Evolutionary conservation across 306 rosid species (phyloP).

Genomic region (Lablab purpureus): DNA sequence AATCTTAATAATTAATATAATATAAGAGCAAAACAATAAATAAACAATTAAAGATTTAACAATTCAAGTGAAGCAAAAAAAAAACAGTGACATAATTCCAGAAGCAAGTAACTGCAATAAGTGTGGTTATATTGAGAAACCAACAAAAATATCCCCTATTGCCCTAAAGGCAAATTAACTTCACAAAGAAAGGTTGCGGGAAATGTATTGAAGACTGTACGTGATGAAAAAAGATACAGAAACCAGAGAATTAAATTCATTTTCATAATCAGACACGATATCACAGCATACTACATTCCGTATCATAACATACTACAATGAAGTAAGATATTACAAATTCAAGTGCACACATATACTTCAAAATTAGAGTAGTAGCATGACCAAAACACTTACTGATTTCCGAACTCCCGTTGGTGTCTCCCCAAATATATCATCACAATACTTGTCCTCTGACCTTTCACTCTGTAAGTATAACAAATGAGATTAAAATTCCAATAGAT

Average conservation of each 20-base stretch:
- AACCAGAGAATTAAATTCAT: neutral
- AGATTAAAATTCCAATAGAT: slow-evolving; percentile 42
- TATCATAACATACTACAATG: too few species aligned
- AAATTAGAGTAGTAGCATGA: slow-evolving; percentile 19
- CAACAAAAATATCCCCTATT: neutral
- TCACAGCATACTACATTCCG: neutral
- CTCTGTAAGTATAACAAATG: slow-evolving; percentile 62
- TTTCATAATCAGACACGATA: neutral
- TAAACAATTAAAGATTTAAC: neutral
- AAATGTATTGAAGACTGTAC: slow-evolving; percentile 12
- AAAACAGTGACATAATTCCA: neutral
- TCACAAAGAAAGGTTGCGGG: neutral
- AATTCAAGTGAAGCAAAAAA: neutral
- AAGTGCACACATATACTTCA: neutral
- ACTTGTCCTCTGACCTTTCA: slow-evolving; percentile 77
- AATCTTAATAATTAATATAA: slow-evolving; percentile 17
- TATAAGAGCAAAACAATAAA: neutral
- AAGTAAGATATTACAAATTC: neutral
- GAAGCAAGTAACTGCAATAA: too few species aligned
- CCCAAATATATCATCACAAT: slow-evolving; percentile 98
- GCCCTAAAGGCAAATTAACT: slow-evolving; percentile 11
- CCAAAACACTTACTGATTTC: slow-evolving; percentile 64
- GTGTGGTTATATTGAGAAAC: too few species aligned
- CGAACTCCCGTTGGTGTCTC: slow-evolving; percentile 95
- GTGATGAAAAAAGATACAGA: neutral